A percentile compares a stretch with the other conserved stretches of the same genome.
Evolutionary conservation across 176 grass and related monocot species (phyloP).

Genomic region (Raddia distichophylla): DNA sequence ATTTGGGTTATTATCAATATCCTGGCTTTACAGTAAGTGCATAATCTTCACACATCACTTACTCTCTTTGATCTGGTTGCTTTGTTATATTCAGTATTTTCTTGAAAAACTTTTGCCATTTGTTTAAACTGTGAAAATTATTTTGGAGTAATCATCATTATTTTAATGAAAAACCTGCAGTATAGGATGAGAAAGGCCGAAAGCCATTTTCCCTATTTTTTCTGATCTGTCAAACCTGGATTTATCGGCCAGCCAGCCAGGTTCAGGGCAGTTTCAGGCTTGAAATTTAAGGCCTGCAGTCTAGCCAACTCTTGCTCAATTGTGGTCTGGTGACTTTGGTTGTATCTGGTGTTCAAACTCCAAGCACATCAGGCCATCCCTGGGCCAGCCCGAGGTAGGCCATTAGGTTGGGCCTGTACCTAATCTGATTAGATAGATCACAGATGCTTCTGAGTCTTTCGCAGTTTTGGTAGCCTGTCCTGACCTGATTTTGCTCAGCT

Average conservation of each 20-base stretch:
- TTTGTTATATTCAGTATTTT: background rate
- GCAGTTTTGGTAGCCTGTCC: background rate
- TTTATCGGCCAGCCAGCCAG: background rate
- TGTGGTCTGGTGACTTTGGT: background rate
- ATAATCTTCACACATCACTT: background rate
- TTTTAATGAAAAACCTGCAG: conserved; percentile 6
- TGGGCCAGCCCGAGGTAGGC: background rate
- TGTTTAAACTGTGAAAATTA: background rate
- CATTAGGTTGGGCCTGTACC: background rate
- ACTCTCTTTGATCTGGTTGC: background rate
- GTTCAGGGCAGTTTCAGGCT: background rate
- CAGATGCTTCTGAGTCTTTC: background rate
- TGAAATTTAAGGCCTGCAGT: background rate
- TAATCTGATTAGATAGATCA: background rate
- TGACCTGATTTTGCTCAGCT: background rate
- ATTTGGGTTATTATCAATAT: conserved; percentile 40
- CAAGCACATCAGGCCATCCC: background rate
- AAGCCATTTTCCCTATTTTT: background rate
- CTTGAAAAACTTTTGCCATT: background rate
- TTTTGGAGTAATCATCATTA: background rate
- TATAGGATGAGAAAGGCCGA: background rate
- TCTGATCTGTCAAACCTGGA: background rate
- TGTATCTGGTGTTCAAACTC: background rate
- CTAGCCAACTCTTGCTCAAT: background rate
- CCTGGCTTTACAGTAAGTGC: conserved; percentile 36